A percentile compares a stretch with the other conserved stretches of the same genome.
Evolutionary conservation across 2,329 filamentous ascomycete species (phyloP).

Genomic region (Metarhizium rileyi): DNA sequence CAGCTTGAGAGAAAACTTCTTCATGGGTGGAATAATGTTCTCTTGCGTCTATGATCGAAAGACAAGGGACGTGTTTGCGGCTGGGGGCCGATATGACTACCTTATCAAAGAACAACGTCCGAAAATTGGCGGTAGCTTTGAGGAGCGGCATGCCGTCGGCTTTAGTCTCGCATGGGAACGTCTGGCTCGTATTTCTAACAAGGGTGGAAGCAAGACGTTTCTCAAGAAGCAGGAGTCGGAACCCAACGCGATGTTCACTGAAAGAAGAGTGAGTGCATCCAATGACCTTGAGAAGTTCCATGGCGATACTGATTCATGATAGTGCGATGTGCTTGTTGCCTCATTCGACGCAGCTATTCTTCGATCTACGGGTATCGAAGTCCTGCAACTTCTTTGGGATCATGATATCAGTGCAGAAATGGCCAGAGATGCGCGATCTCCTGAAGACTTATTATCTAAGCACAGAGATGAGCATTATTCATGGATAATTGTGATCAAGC

Average conservation of each 20-base stretch:
- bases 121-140: conserved; percentile 50
- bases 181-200: conserved; percentile 53
- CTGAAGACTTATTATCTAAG: conserved; percentile 68
- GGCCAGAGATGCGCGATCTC: conserved; percentile 65
- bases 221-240: conserved; percentile 64
- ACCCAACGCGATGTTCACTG: conserved; percentile 46
- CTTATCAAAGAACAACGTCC: conserved; percentile 78
- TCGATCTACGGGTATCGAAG: conserved; percentile 63
- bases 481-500: conserved; percentile 86
- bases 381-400: conserved; percentile 71
- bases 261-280: conserved; percentile 46
- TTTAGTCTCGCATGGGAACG: conserved; percentile 87
- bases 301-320: neutral
- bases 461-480: conserved; percentile 70
- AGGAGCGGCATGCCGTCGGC: conserved; percentile 75
- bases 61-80: conserved; percentile 77
- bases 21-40: conserved; percentile 75
- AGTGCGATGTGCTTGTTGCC: conserved; percentile 84
- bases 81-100: conserved; percentile 85
- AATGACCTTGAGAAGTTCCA: neutral
- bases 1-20: conserved; percentile 88
- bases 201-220: conserved; percentile 44
- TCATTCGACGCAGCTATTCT: conserved; percentile 74
- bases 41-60: conserved; percentile 84
- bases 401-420: conserved; percentile 84